Evolutionary conservation across 2,329 filamentous ascomycete genomes (phyloP).

Genomic region (Fusarium pseudocircinatum): DNA sequence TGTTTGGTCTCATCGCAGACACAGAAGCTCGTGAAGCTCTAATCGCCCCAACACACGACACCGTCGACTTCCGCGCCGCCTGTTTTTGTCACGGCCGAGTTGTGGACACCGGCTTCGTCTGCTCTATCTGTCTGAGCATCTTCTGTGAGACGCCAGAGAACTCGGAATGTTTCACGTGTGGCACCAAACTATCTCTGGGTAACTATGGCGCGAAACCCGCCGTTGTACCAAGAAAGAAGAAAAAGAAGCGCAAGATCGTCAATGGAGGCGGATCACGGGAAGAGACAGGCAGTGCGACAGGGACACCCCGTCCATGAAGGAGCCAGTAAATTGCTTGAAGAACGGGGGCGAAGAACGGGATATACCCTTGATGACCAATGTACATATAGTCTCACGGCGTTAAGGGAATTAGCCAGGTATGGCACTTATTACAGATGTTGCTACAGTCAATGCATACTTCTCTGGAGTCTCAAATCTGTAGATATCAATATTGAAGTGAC

Average conservation of each 20-base stretch:
- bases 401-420: not conserved
- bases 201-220: constrained; percentile 80
- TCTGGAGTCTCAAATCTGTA: not conserved
- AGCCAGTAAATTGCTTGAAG: not conserved
- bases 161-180: constrained; percentile 83
- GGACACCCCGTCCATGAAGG: constrained; percentile 61
- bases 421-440: not conserved
- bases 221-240: constrained; percentile 77
- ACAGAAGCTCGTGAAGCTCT: constrained; percentile 67
- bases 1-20: constrained; percentile 88
- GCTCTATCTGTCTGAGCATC: constrained; percentile 94
- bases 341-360: constrained; percentile 40
- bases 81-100: constrained; percentile 96
- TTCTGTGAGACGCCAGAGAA: constrained; percentile 76
- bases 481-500: not conserved
- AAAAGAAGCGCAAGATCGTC: constrained; percentile 76
- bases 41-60: constrained; percentile 81
- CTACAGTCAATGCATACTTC: not conserved
- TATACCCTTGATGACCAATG: constrained; percentile 21
- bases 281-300: constrained; percentile 67
- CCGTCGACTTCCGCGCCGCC: constrained; percentile 96
- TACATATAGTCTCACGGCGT: not conserved
- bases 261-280: constrained; percentile 62
- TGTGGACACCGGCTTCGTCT: constrained; percentile 93
- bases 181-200: constrained; percentile 79